Evolutionary conservation across 306 rosid genomes (phyloP).

Genomic region (Psophocarpus tetragonolobus): DNA sequence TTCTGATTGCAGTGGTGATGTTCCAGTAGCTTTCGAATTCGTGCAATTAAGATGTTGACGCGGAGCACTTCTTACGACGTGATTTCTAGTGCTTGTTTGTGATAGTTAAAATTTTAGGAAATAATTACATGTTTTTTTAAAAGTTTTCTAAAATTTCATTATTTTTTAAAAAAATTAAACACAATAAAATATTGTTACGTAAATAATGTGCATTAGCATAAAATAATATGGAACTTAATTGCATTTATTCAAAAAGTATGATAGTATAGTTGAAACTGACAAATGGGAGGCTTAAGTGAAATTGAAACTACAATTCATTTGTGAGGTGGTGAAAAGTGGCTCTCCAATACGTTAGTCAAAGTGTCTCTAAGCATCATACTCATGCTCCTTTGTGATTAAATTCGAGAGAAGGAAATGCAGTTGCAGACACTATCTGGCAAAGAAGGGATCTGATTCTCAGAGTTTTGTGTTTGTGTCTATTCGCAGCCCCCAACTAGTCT

Average conservation of each 20-base stretch:
- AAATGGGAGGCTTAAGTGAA: too few species aligned
- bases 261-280: too few species aligned
- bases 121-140: background rate
- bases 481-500: too few species aligned
- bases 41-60: background rate
- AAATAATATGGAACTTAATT: background rate
- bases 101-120: background rate
- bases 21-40: conserved; percentile 20
- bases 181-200: background rate
- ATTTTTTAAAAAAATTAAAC: background rate
- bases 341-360: too few species aligned
- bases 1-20: conserved; percentile 9
- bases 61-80: background rate
- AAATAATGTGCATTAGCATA: background rate
- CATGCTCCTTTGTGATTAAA: too few species aligned
- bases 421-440: too few species aligned
- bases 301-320: too few species aligned
- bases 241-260: background rate
- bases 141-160: background rate
- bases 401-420: too few species aligned
- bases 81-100: background rate
- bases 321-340: too few species aligned
- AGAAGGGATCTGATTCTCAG: too few species aligned
- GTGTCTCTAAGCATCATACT: too few species aligned
- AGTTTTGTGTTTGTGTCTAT: too few species aligned